A percentile compares a stretch with the other conserved stretches of the same genome.
These are phyloP conservation scores for Neurospora sp. DNA, from an alignment of 495 filamentous ascomycete genomes.

Conservation along the genomic window DNA sequence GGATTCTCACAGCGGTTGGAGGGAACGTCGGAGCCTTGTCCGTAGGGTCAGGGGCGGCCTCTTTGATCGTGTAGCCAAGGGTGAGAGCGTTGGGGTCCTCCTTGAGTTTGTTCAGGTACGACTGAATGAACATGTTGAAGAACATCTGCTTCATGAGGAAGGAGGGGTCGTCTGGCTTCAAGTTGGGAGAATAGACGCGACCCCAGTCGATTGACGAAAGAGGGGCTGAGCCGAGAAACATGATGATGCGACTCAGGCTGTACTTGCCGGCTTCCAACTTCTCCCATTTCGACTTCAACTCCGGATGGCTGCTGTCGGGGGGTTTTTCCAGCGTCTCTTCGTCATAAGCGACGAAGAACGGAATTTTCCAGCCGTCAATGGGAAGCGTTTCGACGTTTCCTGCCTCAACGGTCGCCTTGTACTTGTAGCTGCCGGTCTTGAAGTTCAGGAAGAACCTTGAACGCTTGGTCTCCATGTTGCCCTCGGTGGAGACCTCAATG, in stretches of 20 bases:
- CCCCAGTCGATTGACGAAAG: neutral
- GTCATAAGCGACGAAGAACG: neutral
- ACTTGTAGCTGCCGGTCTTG: neutral
- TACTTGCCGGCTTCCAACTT: neutral
- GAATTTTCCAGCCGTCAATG: neutral
- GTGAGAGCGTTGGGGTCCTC: neutral
- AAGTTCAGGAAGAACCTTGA: neutral
- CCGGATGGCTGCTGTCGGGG: neutral
- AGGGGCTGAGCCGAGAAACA: neutral
- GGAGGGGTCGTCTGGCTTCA: no score
- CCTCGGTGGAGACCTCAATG: neutral
- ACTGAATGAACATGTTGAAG: neutral
- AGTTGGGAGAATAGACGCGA: no score
- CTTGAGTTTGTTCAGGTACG: no score
- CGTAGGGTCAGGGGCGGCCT: neutral
- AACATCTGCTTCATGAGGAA: neutral
- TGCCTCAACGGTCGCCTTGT: neutral
- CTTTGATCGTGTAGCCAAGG: neutral
- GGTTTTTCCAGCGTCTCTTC: neutral
- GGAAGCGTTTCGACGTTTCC: neutral
- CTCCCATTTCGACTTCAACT: neutral
- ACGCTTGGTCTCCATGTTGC: neutral
- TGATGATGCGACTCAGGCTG: neutral
- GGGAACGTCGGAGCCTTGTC: neutral
- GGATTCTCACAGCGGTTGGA: neutral